These are phyloP conservation scores for Aspergillus sp. DNA, from an alignment of 2,329 filamentous ascomycete species.

Conservation along the genomic window DNA sequence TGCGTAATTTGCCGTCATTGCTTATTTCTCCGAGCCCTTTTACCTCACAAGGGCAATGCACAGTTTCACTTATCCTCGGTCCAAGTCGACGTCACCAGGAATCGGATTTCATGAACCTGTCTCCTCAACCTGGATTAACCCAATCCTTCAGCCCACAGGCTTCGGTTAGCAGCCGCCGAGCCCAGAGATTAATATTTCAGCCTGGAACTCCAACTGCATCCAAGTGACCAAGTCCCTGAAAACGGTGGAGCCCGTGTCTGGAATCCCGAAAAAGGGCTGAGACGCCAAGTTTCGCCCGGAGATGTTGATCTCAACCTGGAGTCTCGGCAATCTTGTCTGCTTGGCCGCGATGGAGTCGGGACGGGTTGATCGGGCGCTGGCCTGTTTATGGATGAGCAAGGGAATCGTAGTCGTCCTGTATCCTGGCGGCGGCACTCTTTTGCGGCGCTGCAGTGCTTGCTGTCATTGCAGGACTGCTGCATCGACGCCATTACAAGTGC, in stretches of 20 bases:
- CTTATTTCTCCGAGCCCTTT: background rate
- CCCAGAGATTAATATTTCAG: slow-evolving; percentile 5
- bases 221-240: background rate
- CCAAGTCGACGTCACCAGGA: too few relatives aligned
- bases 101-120: too few relatives aligned
- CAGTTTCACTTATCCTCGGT: background rate
- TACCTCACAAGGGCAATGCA: background rate
- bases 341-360: background rate
- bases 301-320: slow-evolving; percentile 6
- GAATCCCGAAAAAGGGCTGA: slow-evolving; percentile 1
- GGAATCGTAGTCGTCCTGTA: too few relatives aligned
- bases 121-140: background rate
- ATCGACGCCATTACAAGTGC: too few relatives aligned
- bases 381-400: background rate
- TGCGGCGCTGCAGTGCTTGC: too few relatives aligned
- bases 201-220: background rate
- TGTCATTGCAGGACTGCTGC: too few relatives aligned
- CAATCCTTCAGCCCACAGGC: background rate
- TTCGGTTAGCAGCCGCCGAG: background rate
- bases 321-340: background rate
- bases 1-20: background rate
- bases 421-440: too few relatives aligned
- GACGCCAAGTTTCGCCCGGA: slow-evolving; percentile 9
- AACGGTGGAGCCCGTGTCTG: background rate
- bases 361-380: background rate